Conservation (phyloP, 73 alveolate genomes). For the Paramecium tetraurelia region DNA sequence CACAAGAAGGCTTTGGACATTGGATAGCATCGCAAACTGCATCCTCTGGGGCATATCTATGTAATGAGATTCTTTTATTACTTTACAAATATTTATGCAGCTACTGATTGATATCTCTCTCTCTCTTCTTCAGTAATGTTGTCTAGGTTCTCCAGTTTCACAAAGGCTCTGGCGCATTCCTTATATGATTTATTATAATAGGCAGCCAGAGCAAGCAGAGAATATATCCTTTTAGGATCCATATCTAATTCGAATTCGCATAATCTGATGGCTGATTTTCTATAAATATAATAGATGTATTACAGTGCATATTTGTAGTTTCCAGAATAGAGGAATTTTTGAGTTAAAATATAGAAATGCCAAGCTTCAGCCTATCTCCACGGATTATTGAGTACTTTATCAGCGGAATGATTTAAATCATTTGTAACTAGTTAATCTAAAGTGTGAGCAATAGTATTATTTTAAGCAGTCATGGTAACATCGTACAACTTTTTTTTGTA, state of each 20-base stretch:
- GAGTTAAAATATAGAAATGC: conserved; percentile 97
- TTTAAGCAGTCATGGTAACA: conserved; percentile 92
- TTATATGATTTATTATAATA: conserved; percentile 91
- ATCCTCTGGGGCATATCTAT: conserved; percentile 85
- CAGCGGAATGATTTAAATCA: conserved; percentile 72
- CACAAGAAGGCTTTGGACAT: conserved; percentile 95
- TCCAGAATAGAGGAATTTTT: conserved; percentile 95
- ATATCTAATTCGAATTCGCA: conserved; percentile 95
- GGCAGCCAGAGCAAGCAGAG: conserved; percentile 91
- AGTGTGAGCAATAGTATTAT: conserved; percentile 90
- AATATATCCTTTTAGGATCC: conserved; percentile 91
- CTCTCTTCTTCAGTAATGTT: conserved; percentile 83
- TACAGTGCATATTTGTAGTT: conserved; percentile 90
- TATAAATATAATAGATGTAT: neutral
- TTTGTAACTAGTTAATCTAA: conserved; percentile 47
- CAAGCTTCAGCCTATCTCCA: conserved; percentile 99
- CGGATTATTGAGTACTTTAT: conserved; percentile 94
- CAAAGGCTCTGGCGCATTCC: conserved; percentile 98
- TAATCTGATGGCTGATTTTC: conserved; percentile 92
- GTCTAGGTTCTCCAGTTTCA: conserved; percentile 92
- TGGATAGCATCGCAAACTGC: conserved; percentile 74
- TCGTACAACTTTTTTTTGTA: conserved; percentile 95
- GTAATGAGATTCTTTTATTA: neutral
- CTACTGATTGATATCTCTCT: conserved; percentile 90
- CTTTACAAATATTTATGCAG: conserved; percentile 93